These are phyloP conservation scores for Leptodontidium sp. DNA, from an alignment of 2,329 filamentous ascomycete species.

Conservation along the genomic window DNA sequence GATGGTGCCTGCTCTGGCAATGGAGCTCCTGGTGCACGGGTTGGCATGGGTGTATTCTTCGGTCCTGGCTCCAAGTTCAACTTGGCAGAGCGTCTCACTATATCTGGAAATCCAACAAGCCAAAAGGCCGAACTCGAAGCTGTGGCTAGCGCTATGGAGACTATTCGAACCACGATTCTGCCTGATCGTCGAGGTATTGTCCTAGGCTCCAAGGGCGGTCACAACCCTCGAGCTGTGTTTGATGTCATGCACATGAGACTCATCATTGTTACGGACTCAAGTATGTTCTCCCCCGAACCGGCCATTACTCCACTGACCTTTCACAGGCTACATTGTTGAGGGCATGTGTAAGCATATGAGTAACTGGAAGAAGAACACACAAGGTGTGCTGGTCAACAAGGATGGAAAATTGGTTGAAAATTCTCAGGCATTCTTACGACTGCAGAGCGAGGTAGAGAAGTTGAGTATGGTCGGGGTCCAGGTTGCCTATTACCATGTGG, in stretches of 20 bases:
- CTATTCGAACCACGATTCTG: conserved; percentile 12
- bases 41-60: conserved; percentile 25
- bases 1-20: conserved; percentile 27
- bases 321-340: conserved; percentile 17
- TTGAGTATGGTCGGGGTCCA: conserved; percentile 27
- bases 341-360: not conserved
- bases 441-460: conserved; percentile 21
- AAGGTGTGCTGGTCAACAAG: conserved; percentile 4
- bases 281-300: not conserved
- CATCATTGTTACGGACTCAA: conserved; percentile 19
- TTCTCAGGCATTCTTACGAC: conserved; percentile 26
- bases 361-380: not conserved
- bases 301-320: not conserved
- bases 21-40: conserved; percentile 21
- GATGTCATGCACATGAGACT: conserved; percentile 10
- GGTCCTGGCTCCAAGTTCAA: conserved; percentile 26
- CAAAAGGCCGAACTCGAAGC: conserved; percentile 30
- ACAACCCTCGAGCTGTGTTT: conserved; percentile 5
- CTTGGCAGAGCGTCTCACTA: conserved; percentile 10
- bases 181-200: conserved; percentile 15
- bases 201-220: not conserved
- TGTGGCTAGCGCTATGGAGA: conserved; percentile 19
- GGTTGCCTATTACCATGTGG: conserved; percentile 28
- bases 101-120: conserved; percentile 17
- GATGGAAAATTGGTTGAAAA: conserved; percentile 9